Percentiles rank a stretch among this genome's conserved stretches.
phyloP scores from a whole-genome alignment of 2,329 filamentous ascomycete species.

The Diaporthe vexans region DNA sequence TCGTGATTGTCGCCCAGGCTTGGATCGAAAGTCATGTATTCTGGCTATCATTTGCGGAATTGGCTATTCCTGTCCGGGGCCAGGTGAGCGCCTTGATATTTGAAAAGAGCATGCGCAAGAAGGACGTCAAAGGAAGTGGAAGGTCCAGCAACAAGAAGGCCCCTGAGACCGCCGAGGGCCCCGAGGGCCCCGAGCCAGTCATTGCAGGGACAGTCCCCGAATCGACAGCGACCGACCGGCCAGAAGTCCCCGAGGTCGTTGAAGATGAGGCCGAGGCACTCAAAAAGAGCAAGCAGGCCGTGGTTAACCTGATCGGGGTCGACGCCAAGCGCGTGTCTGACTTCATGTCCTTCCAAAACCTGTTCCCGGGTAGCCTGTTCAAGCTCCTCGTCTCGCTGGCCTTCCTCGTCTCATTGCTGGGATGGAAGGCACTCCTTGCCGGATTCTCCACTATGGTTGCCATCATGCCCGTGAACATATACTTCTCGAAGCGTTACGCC shows the following conservation, averaged over 20 bases:
- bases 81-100: constrained; percentile 82
- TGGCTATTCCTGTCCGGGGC: constrained; percentile 76
- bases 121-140: constrained; percentile 78
- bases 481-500: constrained; percentile 75
- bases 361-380: constrained; percentile 73
- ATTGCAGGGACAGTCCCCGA: constrained; percentile 48
- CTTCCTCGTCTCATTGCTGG: constrained; percentile 78
- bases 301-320: constrained; percentile 84
- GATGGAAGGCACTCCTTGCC: constrained; percentile 76
- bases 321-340: constrained; percentile 78
- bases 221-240: constrained; percentile 48
- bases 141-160: constrained; percentile 60
- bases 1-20: constrained; percentile 68
- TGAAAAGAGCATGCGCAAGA: constrained; percentile 81
- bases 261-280: constrained; percentile 63
- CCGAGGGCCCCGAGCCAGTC: constrained; percentile 49
- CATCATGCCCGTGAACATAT: constrained; percentile 78
- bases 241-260: constrained; percentile 54
- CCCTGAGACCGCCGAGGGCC: constrained; percentile 44
- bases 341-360: constrained; percentile 76
- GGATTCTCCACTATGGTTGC: constrained; percentile 75
- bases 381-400: constrained; percentile 75
- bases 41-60: constrained; percentile 74
- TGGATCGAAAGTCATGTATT: constrained; percentile 76
- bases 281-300: constrained; percentile 74